Evolutionary conservation across 768 basidiomycete genomes (phyloP).

Genomic region (Suillus sp.): DNA sequence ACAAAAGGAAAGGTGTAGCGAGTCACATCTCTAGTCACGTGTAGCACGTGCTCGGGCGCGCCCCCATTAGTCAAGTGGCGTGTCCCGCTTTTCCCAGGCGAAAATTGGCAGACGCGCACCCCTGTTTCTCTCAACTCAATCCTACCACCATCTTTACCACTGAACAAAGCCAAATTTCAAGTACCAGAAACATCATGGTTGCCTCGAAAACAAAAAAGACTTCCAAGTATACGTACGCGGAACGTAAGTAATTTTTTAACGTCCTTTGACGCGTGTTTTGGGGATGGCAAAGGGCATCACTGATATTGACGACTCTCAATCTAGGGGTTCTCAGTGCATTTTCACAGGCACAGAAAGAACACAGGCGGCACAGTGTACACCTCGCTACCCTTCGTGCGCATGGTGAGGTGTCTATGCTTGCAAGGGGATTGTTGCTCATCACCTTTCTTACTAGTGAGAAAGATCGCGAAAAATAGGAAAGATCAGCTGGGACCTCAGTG

Average conservation of each 20-base stretch:
- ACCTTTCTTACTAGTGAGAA: constrained; percentile 40
- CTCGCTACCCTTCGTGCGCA: constrained; percentile 49
- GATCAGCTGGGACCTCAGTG: constrained; percentile 52
- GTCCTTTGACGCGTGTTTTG: not conserved
- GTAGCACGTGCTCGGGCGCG: constrained; percentile 9
- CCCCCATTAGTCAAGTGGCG: constrained; percentile 3
- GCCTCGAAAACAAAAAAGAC: constrained; percentile 32
- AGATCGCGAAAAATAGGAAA: constrained; percentile 43
- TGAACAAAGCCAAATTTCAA: not conserved
- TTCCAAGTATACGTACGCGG: constrained; percentile 41
- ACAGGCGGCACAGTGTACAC: constrained; percentile 47
- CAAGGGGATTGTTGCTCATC: not conserved
- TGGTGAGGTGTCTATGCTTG: constrained; percentile 30
- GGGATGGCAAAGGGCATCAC: constrained; percentile 1
- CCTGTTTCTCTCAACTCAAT: constrained; percentile 5
- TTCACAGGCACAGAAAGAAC: constrained; percentile 45
- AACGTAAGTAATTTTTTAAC: constrained; percentile 37
- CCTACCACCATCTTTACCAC: not conserved
- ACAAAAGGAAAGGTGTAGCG: not conserved
- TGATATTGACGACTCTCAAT: constrained; percentile 10
- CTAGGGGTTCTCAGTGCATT: constrained; percentile 51
- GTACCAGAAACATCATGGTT: constrained; percentile 26
- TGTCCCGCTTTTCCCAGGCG: constrained; percentile 4
- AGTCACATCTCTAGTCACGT: constrained; percentile 3
- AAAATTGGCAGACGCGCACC: constrained; percentile 4